Base-by-base conservation (phyloP, 371 early-diverging fungal genomes). In the Lichtheimia hyalospora region DNA sequence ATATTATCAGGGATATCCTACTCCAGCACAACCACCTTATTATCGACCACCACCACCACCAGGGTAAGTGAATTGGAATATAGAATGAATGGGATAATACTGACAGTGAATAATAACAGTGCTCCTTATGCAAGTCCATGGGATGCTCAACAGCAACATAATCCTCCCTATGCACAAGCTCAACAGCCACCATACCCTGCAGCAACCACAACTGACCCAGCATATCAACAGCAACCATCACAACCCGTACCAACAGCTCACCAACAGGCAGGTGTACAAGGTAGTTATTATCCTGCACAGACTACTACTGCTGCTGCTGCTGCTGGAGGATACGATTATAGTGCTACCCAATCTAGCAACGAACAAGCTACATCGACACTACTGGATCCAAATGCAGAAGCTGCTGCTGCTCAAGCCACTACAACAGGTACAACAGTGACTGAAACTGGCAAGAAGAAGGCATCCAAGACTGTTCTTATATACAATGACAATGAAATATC, bases 401-500 rank as follows among this genome's bases (percentile, higher is more conserved):
- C n/a, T 16, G 41, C 49, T 14, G 50, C 42, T 24, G 21, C 62
- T 27, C 10, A 55, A 18, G 52, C 58, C 12, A 39, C 62, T 49
- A 20, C 20, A 28, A n/a, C 23, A 34, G 52, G 28, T 25, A 52
- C 18, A 10, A 52, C 52, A 34, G 23, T n/a, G 13, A 21, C 49
- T 18, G 28, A 34, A 13, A 14, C 52, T 48, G 52, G 57, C 24
- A 78, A 78, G 41, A 74, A 74, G 54, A 78, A 78, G 54, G 69
- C 78, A 41, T 62, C 71, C 7, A 74, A 74, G 44, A 60, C 67
- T 20, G 64, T 70, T 14, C 59, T 78, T 39, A 70, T 78, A 20
- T 78, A 73, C 54, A 78, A 64, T 43, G 64, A 78, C 52, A 69
- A 68, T 58, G 73, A 72, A 2, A 23, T 66, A 14, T 78, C 78